phyloP scores from a whole-genome alignment of 106 monocot genomes.

The Hemerocallis citrina region DNA sequence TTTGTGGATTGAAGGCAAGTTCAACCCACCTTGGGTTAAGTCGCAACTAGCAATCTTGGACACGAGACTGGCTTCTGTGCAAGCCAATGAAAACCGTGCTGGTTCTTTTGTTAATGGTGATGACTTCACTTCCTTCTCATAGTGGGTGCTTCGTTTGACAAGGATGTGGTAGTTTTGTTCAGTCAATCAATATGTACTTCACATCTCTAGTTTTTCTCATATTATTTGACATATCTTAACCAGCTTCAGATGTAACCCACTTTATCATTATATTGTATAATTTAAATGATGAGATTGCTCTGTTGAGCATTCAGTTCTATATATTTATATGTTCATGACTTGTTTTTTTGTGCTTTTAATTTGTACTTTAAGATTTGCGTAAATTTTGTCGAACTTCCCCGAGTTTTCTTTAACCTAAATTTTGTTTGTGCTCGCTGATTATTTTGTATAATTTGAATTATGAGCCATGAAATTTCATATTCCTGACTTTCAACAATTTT shows the following conservation, averaged over 20 bases:
- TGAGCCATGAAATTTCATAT: no score
- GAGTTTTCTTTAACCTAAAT: no score
- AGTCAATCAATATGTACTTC: not conserved
- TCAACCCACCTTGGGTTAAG: conserved; percentile 79
- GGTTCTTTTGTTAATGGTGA: conserved; percentile 32
- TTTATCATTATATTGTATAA: not conserved
- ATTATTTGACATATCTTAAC: not conserved
- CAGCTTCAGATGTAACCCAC: not conserved
- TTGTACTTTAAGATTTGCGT: no score
- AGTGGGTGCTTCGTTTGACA: not conserved
- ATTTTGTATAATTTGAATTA: no score
- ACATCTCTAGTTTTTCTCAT: not conserved
- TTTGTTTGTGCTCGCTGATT: no score
- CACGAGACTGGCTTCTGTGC: conserved; percentile 45
- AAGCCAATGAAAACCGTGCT: conserved; percentile 24
- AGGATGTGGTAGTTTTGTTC: not conserved
- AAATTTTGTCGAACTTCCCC: no score
- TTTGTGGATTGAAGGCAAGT: conserved; percentile 72
- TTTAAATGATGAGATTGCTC: not conserved
- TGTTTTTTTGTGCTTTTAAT: not conserved
- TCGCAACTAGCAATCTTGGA: conserved; percentile 67
- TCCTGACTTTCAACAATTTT: no score
- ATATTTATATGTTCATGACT: not conserved
- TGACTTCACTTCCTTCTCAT: conserved; percentile 27
- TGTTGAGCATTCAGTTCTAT: not conserved